Evolutionary conservation across 805 yeast genomes (phyloP).

Genomic region (Candida takata): DNA sequence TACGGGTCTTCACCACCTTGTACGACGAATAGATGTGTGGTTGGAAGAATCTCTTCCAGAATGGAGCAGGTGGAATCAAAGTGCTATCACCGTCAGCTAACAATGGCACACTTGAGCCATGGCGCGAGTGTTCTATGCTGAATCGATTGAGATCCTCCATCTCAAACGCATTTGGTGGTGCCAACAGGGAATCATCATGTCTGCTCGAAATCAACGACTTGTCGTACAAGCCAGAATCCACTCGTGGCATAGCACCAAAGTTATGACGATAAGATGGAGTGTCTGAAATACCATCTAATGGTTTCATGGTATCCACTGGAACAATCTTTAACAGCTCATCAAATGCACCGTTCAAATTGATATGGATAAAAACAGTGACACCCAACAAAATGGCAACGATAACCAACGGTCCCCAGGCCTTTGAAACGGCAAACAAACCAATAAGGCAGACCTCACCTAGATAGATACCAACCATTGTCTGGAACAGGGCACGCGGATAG

Average conservation of each 20-base stretch:
- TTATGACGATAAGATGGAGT: slow-evolving; percentile 46
- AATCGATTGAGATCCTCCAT: slow-evolving; percentile 19
- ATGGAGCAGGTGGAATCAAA: slow-evolving; percentile 29
- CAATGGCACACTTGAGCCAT: slow-evolving; percentile 41
- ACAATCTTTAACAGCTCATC: slow-evolving; percentile 48
- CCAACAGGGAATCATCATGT: slow-evolving; percentile 4
- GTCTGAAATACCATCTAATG: slow-evolving; percentile 60
- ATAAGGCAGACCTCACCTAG: slow-evolving; percentile 80
- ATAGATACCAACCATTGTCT: slow-evolving; percentile 82
- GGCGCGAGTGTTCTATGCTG: slow-evolving; percentile 15
- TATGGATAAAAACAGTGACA: slow-evolving; percentile 62
- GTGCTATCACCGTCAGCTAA: slow-evolving; percentile 54
- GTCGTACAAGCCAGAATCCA: slow-evolving; percentile 7
- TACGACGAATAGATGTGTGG: slow-evolving; percentile 50
- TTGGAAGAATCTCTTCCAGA: slow-evolving; percentile 41
- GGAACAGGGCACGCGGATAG: slow-evolving; percentile 85
- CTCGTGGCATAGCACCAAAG: slow-evolving; percentile 3
- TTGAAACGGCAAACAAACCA: slow-evolving; percentile 83
- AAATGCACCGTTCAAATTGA: slow-evolving; percentile 59
- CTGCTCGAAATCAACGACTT: slow-evolving; percentile 3
- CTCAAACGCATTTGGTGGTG: slow-evolving; percentile 22
- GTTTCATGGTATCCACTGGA: slow-evolving; percentile 70
- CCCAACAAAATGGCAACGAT: slow-evolving; percentile 61
- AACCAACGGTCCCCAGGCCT: slow-evolving; percentile 92
- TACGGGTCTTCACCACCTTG: slow-evolving; percentile 38